Evolutionary conservation across 1,139 yeast species (phyloP).

Genomic region (Eremothecium gossypii): DNA sequence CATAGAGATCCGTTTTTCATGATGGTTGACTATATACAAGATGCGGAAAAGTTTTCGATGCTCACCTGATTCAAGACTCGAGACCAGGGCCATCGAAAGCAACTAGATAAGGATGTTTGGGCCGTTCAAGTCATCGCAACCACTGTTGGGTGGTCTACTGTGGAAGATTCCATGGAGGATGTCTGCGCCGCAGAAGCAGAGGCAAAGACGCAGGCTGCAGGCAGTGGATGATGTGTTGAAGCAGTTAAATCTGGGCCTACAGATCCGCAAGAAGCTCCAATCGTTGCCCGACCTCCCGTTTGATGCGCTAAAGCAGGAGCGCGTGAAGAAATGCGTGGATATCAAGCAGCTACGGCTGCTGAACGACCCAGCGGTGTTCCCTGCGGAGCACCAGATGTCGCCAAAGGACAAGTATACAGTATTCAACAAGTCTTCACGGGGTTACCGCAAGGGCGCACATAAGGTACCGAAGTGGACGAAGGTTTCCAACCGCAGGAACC

Average conservation of each 20-base stretch:
- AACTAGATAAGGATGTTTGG: constrained; percentile 51
- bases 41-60: background rate
- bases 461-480: constrained; percentile 87
- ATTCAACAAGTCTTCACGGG: constrained; percentile 62
- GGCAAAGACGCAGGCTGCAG: constrained; percentile 76
- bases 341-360: constrained; percentile 20
- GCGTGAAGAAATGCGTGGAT: constrained; percentile 4
- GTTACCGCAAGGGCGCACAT: constrained; percentile 84
- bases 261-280: constrained; percentile 18
- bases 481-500: constrained; percentile 69
- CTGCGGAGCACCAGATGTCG: constrained; percentile 73
- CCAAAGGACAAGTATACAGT: constrained; percentile 82
- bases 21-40: background rate
- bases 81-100: too few relatives aligned
- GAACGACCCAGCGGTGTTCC: constrained; percentile 38
- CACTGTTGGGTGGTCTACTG: constrained; percentile 68
- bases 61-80: too few relatives aligned
- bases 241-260: constrained; percentile 57
- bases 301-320: constrained; percentile 16
- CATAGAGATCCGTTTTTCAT: background rate
- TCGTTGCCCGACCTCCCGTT: constrained; percentile 43
- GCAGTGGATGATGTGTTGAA: constrained; percentile 74
- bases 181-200: constrained; percentile 69
- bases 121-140: constrained; percentile 59
- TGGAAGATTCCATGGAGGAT: constrained; percentile 79